Conservation (phyloP, 1,284 basidiomycete species). For the Sporisorium iseilematis-ciliati region DNA sequence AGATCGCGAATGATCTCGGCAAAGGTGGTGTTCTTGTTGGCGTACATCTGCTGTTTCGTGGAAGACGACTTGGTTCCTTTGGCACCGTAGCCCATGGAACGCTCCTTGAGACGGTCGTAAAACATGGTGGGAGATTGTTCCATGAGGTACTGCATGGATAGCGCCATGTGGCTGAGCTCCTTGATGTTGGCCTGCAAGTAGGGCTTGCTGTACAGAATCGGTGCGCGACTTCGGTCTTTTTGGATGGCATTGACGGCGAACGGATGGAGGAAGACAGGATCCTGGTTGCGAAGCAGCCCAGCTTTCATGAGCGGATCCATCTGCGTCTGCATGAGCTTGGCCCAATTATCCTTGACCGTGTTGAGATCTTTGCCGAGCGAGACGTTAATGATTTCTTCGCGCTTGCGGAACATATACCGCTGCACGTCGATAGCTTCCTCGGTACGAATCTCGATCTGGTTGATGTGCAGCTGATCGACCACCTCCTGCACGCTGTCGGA, state of each 20-base stretch:
- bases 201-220: constrained; percentile 32
- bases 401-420: constrained; percentile 87
- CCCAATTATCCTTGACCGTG: constrained; percentile 67
- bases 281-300: constrained; percentile 52
- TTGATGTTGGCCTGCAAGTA: constrained; percentile 43
- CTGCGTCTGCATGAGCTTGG: constrained; percentile 64
- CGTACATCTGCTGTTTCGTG: constrained; percentile 54
- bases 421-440: constrained; percentile 90
- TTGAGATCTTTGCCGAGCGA: constrained; percentile 54
- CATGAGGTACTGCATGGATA: constrained; percentile 73
- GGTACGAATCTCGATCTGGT: constrained; percentile 92
- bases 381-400: constrained; percentile 63
- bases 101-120: constrained; percentile 69
- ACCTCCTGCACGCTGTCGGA: constrained; percentile 88
- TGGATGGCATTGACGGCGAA: constrained; percentile 55
- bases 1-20: constrained; percentile 77
- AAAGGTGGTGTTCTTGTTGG: constrained; percentile 76
- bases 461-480: constrained; percentile 96
- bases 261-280: constrained; percentile 57
- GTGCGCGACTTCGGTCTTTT: constrained; percentile 22
- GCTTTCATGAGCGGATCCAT: constrained; percentile 58
- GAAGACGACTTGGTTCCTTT: constrained; percentile 67
- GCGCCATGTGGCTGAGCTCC: constrained; percentile 59
- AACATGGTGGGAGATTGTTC: constrained; percentile 76
- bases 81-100: constrained; percentile 65